phyloP scores from a whole-genome alignment of 2,329 filamentous ascomycete species.

The Diaporthe aspalathi region DNA sequence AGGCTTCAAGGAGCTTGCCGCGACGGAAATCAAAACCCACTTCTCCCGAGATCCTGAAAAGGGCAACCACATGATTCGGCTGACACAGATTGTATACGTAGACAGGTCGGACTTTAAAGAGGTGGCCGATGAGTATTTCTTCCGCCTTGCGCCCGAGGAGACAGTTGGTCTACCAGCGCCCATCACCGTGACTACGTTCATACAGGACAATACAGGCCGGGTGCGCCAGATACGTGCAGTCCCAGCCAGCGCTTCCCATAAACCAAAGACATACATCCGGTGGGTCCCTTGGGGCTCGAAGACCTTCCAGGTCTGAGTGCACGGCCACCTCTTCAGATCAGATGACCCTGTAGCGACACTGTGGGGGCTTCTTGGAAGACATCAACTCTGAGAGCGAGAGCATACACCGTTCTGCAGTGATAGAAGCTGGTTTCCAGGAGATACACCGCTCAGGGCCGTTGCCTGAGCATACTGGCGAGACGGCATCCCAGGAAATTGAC shows the following conservation, averaged over 20 bases:
- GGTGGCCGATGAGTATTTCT: constrained; percentile 78
- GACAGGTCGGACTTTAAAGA: constrained; percentile 84
- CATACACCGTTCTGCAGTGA: not conserved
- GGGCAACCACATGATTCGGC: constrained; percentile 68
- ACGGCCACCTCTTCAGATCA: constrained; percentile 78
- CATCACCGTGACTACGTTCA: constrained; percentile 75
- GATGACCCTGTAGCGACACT: not conserved
- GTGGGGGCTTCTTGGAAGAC: not conserved
- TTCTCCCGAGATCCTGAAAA: constrained; percentile 85
- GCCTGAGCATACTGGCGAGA: constrained; percentile 81
- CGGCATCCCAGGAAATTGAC: too few relatives aligned
- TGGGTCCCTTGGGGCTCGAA: constrained; percentile 82
- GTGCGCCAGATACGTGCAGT: constrained; percentile 75
- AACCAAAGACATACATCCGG: constrained; percentile 87
- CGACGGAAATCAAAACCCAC: constrained; percentile 71
- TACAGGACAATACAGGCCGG: constrained; percentile 71
- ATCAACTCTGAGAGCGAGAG: not conserved
- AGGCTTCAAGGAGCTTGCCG: constrained; percentile 75
- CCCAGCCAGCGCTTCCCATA: constrained; percentile 73
- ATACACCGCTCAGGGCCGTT: constrained; percentile 74
- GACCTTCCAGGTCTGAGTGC: constrained; percentile 80
- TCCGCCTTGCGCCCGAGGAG: constrained; percentile 81
- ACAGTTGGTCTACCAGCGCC: constrained; percentile 77
- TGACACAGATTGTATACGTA: constrained; percentile 86
- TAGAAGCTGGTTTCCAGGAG: not conserved